Conservation (phyloP, 805 yeast genomes). For the Komagataella kurtzmanii region DNA sequence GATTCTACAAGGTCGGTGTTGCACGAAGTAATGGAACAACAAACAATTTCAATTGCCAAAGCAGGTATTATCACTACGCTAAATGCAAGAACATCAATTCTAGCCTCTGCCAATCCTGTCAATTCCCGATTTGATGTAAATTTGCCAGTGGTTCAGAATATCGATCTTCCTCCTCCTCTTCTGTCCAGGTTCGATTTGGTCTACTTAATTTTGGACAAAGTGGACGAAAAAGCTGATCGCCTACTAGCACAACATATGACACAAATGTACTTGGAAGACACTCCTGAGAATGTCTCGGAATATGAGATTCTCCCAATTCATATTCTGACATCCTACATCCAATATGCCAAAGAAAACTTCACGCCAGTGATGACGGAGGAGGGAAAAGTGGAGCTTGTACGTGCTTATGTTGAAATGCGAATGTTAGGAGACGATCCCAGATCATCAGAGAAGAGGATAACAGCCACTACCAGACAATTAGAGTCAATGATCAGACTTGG, state of each 20-base stretch:
- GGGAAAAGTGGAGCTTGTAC: constrained; percentile 78
- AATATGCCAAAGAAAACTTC: constrained; percentile 80
- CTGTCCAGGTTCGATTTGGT: constrained; percentile 92
- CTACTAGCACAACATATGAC: constrained; percentile 86
- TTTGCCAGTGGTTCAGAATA: constrained; percentile 87
- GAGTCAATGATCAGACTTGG: constrained; percentile 91
- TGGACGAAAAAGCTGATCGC: constrained; percentile 75
- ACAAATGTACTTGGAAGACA: constrained; percentile 81
- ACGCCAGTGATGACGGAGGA: constrained; percentile 70
- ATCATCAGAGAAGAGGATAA: constrained; percentile 76
- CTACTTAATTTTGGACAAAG: constrained; percentile 82
- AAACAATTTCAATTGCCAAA: constrained; percentile 93
- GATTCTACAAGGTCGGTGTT: constrained; percentile 89
- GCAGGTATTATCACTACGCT: constrained; percentile 97
- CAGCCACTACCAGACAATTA: constrained; percentile 95
- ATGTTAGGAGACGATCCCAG: constrained; percentile 86
- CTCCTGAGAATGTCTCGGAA: constrained; percentile 55
- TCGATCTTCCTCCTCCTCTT: constrained; percentile 93
- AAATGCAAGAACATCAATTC: constrained; percentile 89
- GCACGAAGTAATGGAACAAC: constrained; percentile 99
- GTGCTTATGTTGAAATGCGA: constrained; percentile 86
- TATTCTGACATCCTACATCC: constrained; percentile 76
- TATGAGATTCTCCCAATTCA: constrained; percentile 74
- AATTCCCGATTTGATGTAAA: constrained; percentile 93
- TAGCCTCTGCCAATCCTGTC: constrained; percentile 96